Base-by-base conservation (phyloP, 257 asterid genomes). In the Euphrasia confusa region DNA sequence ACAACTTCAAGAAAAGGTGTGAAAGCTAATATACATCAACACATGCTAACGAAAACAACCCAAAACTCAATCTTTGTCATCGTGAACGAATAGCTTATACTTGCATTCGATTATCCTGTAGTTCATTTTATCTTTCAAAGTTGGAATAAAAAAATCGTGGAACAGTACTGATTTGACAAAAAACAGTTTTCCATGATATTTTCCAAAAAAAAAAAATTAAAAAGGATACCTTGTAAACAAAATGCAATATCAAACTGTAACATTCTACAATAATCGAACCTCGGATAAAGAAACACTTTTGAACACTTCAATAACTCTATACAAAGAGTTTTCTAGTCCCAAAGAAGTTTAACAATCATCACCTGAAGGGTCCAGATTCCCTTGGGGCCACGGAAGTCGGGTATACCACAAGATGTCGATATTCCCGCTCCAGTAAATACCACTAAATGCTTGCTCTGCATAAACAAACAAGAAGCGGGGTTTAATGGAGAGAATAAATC, bases 281-380 rank as follows among this genome's bases (percentile, higher is more conserved):
- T 32, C 13, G 47, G 64, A 54, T 62, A 37, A 50, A 68, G 48
- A 71, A 24, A 37, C 42, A n/a, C n/a, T 33, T 48, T 27, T 37
- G 52, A 50, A 50, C 27, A 50, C 28, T 15, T 8, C 56, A 50
- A 50, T 50, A 63, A 54, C 33, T 55, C 3, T 1, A 11, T 4
- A 12, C 14, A 18, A 7, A 0, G 49, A 24, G 40, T 55, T 42
- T 17, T 14, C 27, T 30, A 52, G 30, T 52, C 58, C 3, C 9
- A 21, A 7, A 14, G 12, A 50, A 17, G 24, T 14, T 50, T 50
- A 14, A 18, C 11, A 17, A 14, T 9, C 56, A 6, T 5, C 73
- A 88, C 98, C 90, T 91, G 98, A 71, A 91, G 95, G 17, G 98
- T 91, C 98, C 98, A 91, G 72, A 91, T 83, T 27, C 98, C 98